Percentiles rank a stretch among this genome's conserved stretches.
phyloP scores from a whole-genome alignment of 441 rosid genomes.

The Sinapis alba region DNA sequence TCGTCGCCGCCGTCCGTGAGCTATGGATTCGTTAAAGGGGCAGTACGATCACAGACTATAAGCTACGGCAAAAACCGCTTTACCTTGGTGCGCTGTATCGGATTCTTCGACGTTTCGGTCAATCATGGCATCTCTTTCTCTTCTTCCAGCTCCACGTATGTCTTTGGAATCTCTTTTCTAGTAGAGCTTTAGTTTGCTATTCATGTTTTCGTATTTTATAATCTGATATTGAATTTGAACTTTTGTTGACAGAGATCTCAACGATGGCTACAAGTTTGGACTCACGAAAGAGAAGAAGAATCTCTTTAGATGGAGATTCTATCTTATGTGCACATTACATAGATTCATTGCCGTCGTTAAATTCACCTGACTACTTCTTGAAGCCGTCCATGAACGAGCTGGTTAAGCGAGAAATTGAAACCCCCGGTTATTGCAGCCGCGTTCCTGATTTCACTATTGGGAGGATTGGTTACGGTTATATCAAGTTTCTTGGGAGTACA shows the following conservation, averaged over 20 bases:
- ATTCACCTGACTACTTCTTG: slow-evolving; percentile 60
- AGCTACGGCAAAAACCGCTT: slow-evolving; percentile 4
- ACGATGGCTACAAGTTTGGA: slow-evolving; percentile 35
- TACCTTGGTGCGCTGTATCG: slow-evolving; percentile 8
- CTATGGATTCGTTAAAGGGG: not conserved
- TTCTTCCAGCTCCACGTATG: slow-evolving; percentile 26
- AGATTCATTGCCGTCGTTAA: slow-evolving; percentile 57
- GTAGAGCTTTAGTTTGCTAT: not conserved
- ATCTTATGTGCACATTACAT: slow-evolving; percentile 30
- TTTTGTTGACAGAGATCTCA: slow-evolving; percentile 47
- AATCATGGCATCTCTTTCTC: slow-evolving; percentile 30
- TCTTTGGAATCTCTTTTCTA: not conserved
- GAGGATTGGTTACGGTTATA: slow-evolving; percentile 73
- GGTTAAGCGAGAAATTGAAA: slow-evolving; percentile 50
- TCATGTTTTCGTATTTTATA: not conserved
- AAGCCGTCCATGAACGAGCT: slow-evolving; percentile 68
- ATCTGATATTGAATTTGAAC: slow-evolving; percentile 4
- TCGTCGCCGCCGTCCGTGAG: slow-evolving; percentile 3
- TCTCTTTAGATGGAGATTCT: slow-evolving; percentile 33
- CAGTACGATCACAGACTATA: not conserved
- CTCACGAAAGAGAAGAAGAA: slow-evolving; percentile 57
- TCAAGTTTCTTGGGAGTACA: slow-evolving; percentile 73
- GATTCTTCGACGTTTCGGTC: slow-evolving; percentile 13
- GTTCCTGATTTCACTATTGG: slow-evolving; percentile 81
- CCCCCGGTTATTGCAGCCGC: slow-evolving; percentile 70